A percentile compares a stretch with the other conserved stretches of the same genome.
These are phyloP conservation scores for Peniophora sp. DNA, from an alignment of 1,284 basidiomycete species.

Conservation along the genomic window DNA sequence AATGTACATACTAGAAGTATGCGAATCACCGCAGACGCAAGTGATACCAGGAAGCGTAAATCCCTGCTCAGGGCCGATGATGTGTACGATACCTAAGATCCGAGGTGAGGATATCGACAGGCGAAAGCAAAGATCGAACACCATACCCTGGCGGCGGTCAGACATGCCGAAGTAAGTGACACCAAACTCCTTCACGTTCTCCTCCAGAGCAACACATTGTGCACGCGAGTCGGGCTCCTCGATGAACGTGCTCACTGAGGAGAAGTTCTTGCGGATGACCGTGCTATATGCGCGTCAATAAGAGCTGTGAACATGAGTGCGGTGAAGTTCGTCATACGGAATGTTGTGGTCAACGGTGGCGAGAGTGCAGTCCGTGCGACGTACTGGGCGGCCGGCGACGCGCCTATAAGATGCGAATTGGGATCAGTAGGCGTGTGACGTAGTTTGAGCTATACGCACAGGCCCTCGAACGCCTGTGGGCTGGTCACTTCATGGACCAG, in stretches of 20 bases:
- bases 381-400: conserved; percentile 75
- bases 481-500: conserved; percentile 95
- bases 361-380: conserved; percentile 89
- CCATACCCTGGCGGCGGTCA: conserved; percentile 78
- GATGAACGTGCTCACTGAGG: conserved; percentile 73
- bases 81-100: conserved; percentile 79
- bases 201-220: conserved; percentile 88
- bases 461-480: conserved; percentile 93
- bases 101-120: conserved; percentile 3
- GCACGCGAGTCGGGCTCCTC: conserved; percentile 84
- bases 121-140: background rate
- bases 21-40: conserved; percentile 94
- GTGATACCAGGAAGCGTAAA: conserved; percentile 95
- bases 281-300: conserved; percentile 45
- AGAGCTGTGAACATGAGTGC: background rate
- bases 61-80: conserved; percentile 95
- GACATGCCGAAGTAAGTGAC: conserved; percentile 93
- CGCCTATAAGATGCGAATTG: conserved; percentile 41
- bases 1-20: conserved; percentile 70
- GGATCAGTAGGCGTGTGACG: background rate
- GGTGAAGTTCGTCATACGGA: conserved; percentile 51
- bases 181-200: conserved; percentile 93
- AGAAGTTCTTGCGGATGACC: conserved; percentile 79
- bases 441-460: conserved; percentile 39
- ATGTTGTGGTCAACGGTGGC: conserved; percentile 96